Base-by-base conservation (phyloP, 169 alveolate genomes). In the Theileria orientalis region DNA sequence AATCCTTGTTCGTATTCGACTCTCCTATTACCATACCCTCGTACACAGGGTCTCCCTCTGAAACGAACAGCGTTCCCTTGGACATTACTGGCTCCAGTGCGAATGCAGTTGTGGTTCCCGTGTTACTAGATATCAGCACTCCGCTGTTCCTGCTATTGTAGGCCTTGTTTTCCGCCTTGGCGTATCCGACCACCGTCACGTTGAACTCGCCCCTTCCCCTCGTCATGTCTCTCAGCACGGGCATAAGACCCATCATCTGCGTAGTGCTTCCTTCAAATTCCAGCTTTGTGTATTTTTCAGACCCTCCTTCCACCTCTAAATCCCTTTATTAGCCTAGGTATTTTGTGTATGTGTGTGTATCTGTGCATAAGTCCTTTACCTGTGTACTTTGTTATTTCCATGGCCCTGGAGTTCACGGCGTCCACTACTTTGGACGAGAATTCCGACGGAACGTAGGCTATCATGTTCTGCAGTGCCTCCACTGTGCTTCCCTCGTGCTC, bases 11-110 rank as follows among this genome's bases (percentile, higher is more conserved):
- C 30, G 80, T 80, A 30, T 83, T 82, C 25, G 90, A 87, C 42
- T 94, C 97, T 5, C 97, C 97, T 35, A 94, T 89, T 21, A 94
- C 92, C 96, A 88, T 85, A 3, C 96, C 96, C 82, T 84, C 93
- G 60, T 90, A 90, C 27, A 93, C 94, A 23, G 94, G 93, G 16
- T 72, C 72, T 51, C 92, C 95, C 52, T 91, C 96, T 25, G 90
- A 73, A 21, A 90, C 80, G 64, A 94, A 91, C 61, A 94, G 80
- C 29, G 92, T 80, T 3, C 97, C 97, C 76, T 92, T 93, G 21
- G 89, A 85, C 83, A 92, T 93, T 27, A 89, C 90, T 27, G 94
- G 95, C 51, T 90, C 96, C 42, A 94, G 80, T 3, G 95, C 90
- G 66, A 92, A 94, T 33, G 95, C 95, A 46, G 97, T 93, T 8